Base-by-base conservation (phyloP, 2,329 filamentous ascomycete species). In the Pleurostoma richardsiae region DNA sequence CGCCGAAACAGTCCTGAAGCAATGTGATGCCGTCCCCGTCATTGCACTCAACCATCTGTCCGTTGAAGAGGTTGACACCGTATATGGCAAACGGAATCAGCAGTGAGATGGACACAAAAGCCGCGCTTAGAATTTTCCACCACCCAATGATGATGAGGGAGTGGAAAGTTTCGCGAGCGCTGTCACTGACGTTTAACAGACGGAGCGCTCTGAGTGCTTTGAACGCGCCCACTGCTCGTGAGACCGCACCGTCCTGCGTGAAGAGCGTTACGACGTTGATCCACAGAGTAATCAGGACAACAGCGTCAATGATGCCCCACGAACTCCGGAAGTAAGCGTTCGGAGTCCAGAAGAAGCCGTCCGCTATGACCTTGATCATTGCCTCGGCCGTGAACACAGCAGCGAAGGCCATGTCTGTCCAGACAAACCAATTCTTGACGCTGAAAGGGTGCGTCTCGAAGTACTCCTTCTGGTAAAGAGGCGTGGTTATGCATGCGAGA, bases 71-170 rank as follows among this genome's bases (percentile, higher is more conserved):
- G 56, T 95, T 99, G 47, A 97, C 66, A 2, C 90, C 94, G 54
- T 97, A 97, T 36, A 99, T 92, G 53, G 94, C 94, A 63, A 99
- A 99, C 0, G 94, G 94, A 49, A 99, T 91, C 48, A 99, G 73
- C 61, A 99, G 80, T 55, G 92, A 95, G 56, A 99, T 74, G 4
- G 94, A 97, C 43, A 99, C 94, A 50, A 96, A 90, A 1, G 90
- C 90, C 53, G 94, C 88, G 45, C 90, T 91, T 48, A 96, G 71
- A 49, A 99, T 86, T 65, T 99, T 99, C 86, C 89, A 94, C 53
- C 90, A 90, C 45, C 91, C 92, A 46, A 95, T 80, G 53, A 99
- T 87, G 53, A 99, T 94, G 52, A 99, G 83, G 3, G 92, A 95
- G 64, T 99, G 94, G 63, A 99, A 99, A 0, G 94, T 97, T 56